Evolutionary conservation across 768 basidiomycete species (phyloP).

Genomic region (Dentipellis sp.): DNA sequence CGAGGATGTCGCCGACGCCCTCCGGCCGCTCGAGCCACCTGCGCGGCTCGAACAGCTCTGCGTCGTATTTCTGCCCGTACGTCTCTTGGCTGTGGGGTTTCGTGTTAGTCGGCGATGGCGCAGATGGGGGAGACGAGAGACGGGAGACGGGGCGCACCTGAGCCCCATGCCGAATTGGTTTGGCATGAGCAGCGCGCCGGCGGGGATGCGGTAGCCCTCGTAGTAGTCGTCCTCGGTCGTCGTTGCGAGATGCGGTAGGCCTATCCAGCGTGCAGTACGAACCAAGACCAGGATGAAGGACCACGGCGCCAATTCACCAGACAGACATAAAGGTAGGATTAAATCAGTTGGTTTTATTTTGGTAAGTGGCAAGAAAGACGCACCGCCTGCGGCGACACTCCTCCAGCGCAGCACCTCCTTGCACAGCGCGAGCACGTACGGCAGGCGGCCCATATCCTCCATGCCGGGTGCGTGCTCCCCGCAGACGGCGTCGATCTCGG

Average conservation of each 20-base stretch:
- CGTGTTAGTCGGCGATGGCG: neutral
- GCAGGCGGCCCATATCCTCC: neutral
- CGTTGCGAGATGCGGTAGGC: neutral
- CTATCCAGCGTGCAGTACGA: neutral
- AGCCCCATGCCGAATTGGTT: neutral
- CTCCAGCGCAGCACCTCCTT: neutral
- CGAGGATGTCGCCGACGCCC: slow-evolving; percentile 1
- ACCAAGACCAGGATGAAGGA: too few species aligned
- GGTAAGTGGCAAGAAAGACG: too few species aligned
- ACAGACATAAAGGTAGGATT: neutral
- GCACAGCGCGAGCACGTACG: neutral
- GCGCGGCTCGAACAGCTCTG: neutral
- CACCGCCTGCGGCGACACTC: neutral
- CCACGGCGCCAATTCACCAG: too few species aligned
- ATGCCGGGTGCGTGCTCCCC: neutral
- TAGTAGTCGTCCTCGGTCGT: neutral
- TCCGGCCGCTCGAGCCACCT: neutral
- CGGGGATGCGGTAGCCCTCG: neutral
- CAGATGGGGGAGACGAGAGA: too few species aligned
- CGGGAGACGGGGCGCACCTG: neutral
- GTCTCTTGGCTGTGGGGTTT: neutral
- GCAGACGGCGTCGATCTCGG: neutral
- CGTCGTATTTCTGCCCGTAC: neutral
- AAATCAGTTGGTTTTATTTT: neutral
- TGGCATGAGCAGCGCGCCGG: neutral